Conservation (phyloP, 352 stramenopile genomes). For the Globisporangium solare region DNA sequence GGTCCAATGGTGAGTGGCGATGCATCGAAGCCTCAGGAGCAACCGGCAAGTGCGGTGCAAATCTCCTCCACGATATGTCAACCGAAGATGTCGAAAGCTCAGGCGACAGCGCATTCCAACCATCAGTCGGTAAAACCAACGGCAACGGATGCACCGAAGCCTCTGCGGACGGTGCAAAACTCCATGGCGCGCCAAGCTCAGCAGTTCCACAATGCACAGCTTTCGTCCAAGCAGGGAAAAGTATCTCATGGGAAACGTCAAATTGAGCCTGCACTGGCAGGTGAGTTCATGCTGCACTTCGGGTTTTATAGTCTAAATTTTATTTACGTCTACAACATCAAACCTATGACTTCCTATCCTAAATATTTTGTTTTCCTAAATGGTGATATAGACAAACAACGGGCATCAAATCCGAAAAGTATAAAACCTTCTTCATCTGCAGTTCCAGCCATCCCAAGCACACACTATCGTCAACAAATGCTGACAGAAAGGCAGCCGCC, state of each 20-base stretch:
- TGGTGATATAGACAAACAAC: conserved; percentile 11
- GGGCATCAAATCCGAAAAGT: neutral
- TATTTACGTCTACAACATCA: conserved; percentile 18
- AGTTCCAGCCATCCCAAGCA: neutral
- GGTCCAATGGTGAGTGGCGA: neutral
- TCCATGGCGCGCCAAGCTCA: no score
- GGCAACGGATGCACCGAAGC: no score
- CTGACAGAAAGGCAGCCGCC: neutral
- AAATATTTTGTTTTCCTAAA: conserved; percentile 15
- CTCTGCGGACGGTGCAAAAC: no score
- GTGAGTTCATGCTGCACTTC: conserved; percentile 11
- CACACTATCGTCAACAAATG: neutral
- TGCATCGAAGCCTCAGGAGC: neutral
- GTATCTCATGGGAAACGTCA: conserved; percentile 2
- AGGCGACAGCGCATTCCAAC: neutral
- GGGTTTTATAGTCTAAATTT: conserved; percentile 9
- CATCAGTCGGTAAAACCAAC: neutral
- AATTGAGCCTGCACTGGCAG: neutral
- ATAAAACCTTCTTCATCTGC: conserved; percentile 1
- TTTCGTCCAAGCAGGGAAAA: no score
- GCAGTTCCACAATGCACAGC: no score
- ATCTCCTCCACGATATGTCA: neutral
- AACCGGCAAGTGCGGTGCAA: neutral
- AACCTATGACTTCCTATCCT: conserved; percentile 14
- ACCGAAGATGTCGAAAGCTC: neutral